Evolutionary conservation across 2,329 filamentous ascomycete genomes (phyloP), one percentile per base, ranked within the genome.

Genomic region (Bipolaris cookei): DNA sequence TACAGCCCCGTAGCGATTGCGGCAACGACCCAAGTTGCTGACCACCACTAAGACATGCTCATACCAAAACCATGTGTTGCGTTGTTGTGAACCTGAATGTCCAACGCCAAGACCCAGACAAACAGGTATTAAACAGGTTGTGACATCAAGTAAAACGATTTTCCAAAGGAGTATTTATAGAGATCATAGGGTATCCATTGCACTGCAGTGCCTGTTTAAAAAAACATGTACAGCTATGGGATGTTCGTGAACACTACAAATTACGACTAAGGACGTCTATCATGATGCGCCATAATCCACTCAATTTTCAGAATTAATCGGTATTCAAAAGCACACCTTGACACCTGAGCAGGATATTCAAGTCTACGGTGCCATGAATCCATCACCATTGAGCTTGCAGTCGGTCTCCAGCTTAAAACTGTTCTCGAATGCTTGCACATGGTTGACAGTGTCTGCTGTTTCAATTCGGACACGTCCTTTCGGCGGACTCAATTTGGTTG

Each of bases 331-430:
- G 20, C 14, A 6, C 38, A 41, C 20, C 18, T 21, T 13, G 20
- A 20, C 20, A 13, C 10, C 20, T 25, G 3, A 2, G 13, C 20
- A 41, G 20, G n/a, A 38, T 14, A 3, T 16, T 3, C 16, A 39
- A 8, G 14, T 16, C 38, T 63, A 76, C 14, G 74, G 74, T 32
- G 66, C 48, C 74, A 76, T 76, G 62, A 74, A 76, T 2, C 74
- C 74, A 51, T 75, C 66, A 25, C 62, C 66, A 14, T 51, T 59
- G 60, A 71, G 54, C 23, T 67, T 56, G 55, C 63, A 69, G 18
- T 71, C 58, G 3, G 74, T 76, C 61, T 72, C 60, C 10, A 76
- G 51, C 14, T 47, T 47, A 38, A 75, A 72, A 21, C 56, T 72
- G 32, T 64, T 48, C 54, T 70, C 66, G 18, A 75, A 68, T 14